phyloP scores from a whole-genome alignment of 73 alveolate genomes.

The Uronychia binucleata region DNA sequence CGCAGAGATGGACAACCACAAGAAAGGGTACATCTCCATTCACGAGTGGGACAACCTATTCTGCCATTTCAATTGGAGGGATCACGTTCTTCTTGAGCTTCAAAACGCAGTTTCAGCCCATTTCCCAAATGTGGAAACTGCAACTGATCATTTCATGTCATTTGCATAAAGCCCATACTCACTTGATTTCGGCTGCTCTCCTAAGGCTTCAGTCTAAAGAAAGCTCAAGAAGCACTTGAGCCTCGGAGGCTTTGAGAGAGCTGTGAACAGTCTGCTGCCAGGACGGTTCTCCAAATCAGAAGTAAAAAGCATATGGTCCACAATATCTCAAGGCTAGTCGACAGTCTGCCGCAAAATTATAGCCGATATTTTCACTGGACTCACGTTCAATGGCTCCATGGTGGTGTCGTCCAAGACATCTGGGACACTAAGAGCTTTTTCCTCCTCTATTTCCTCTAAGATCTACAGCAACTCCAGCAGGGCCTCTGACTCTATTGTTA shows the following conservation, averaged over 20 bases:
- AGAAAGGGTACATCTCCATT: conserved; percentile 78
- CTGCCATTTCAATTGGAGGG: conserved; percentile 57
- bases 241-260: conserved; percentile 50
- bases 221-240: background rate
- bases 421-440: conserved; percentile 27
- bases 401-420: background rate
- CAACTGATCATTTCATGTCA: conserved; percentile 69
- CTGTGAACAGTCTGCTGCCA: conserved; percentile 60
- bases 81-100: conserved; percentile 65
- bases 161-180: too few species aligned
- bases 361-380: conserved; percentile 6
- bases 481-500: background rate
- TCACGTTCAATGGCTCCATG: conserved; percentile 41
- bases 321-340: background rate
- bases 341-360: background rate
- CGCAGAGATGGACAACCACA: conserved; percentile 80
- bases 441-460: conserved; percentile 4
- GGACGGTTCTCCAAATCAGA: background rate
- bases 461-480: conserved; percentile 2
- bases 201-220: background rate
- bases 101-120: conserved; percentile 60
- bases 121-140: conserved; percentile 60
- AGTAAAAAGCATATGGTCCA: background rate
- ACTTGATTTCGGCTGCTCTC: conserved; percentile 4
- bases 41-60: conserved; percentile 74